These are phyloP conservation scores for Orychophragmus violaceus DNA, from an alignment of 345 rosid genomes.

Conservation along the genomic window DNA sequence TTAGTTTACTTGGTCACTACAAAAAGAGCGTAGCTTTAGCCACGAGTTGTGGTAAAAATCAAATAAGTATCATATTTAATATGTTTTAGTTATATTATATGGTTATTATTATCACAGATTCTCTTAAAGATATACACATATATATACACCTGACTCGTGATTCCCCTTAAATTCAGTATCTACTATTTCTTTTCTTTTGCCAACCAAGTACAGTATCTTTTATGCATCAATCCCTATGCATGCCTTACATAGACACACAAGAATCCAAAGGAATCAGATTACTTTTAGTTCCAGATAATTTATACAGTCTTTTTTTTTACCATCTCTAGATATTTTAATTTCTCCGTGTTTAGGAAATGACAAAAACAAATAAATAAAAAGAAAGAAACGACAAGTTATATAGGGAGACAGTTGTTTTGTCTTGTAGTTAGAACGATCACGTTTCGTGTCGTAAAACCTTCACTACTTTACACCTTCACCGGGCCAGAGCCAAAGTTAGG, in stretches of 20 bases:
- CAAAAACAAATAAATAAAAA: neutral
- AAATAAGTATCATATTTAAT: neutral
- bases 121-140: neutral
- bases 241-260: neutral
- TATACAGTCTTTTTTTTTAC: neutral
- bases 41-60: neutral
- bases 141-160: conserved; percentile 6
- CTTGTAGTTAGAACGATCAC: neutral
- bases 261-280: conserved; percentile 21
- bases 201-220: conserved; percentile 16
- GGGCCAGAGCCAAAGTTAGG: conserved; percentile 7
- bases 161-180: neutral
- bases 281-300: neutral
- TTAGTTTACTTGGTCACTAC: neutral
- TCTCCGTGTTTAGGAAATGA: neutral
- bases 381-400: neutral
- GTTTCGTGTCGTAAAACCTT: conserved; percentile 28
- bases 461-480: conserved; percentile 28
- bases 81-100: neutral
- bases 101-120: neutral
- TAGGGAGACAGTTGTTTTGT: too few species aligned
- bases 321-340: conserved; percentile 6
- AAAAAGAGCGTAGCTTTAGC: conserved; percentile 10
- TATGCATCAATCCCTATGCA: conserved; percentile 18
- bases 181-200: neutral